A percentile compares a stretch with the other conserved stretches of the same genome.
Evolutionary conservation across 768 basidiomycete species (phyloP).

Genomic region (Suillus placidus): DNA sequence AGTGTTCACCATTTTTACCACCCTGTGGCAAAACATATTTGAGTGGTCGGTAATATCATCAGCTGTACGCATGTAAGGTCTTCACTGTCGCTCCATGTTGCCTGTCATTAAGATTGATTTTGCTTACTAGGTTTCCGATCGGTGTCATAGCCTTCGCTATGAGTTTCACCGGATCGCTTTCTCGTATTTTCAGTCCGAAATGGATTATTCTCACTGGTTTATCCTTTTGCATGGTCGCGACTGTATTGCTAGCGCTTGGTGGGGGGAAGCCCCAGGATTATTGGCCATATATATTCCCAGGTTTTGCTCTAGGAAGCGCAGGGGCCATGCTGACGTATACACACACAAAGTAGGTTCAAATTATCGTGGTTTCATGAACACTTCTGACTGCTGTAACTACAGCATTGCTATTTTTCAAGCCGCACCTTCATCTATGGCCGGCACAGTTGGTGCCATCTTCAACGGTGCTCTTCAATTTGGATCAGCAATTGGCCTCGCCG

Average conservation of each 20-base stretch:
- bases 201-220: constrained; percentile 49
- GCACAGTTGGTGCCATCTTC: constrained; percentile 59
- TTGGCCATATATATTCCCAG: constrained; percentile 53
- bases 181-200: constrained; percentile 42
- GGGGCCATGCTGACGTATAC: constrained; percentile 49
- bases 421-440: constrained; percentile 50
- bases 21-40: constrained; percentile 45
- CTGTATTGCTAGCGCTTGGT: constrained; percentile 44
- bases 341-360: constrained; percentile 47
- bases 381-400: not conserved
- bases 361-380: not conserved
- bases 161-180: constrained; percentile 42
- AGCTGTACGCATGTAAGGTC: constrained; percentile 42
- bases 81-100: constrained; percentile 8
- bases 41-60: constrained; percentile 44
- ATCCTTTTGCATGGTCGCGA: constrained; percentile 39
- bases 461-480: constrained; percentile 57
- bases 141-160: constrained; percentile 40
- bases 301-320: constrained; percentile 48
- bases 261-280: constrained; percentile 45
- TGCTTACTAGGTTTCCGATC: constrained; percentile 41
- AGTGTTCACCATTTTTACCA: constrained; percentile 37
- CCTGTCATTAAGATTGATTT: constrained; percentile 2
- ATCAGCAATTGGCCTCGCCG: constrained; percentile 52
- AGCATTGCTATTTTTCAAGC: constrained; percentile 56